Evolutionary conservation across 768 basidiomycete species (phyloP), one percentile per base, ranked within the genome.

Genomic region (Paxillus involutus): DNA sequence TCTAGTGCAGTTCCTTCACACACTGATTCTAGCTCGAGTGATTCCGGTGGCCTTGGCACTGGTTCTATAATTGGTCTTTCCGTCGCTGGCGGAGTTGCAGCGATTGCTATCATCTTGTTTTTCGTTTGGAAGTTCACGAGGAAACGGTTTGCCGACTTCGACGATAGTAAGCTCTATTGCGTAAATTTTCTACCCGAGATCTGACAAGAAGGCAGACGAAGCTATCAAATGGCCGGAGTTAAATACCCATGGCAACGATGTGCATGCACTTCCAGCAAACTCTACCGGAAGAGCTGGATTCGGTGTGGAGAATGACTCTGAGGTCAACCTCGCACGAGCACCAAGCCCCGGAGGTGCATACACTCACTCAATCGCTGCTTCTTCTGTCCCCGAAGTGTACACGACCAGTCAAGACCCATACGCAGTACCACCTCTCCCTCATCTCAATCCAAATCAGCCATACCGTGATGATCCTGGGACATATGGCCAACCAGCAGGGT

Each of bases 211-310:
- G 19, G 44, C 64, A 91, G 89, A 79, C 61, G 89, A 91, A 71
- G 88, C 88, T 17, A 94, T 94, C 72, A 92, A 92, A 71, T 94
- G 91, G 91, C 91, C 91, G 3, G 91, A 94, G 63, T 79, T 92
- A 36, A 90, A 91, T 67, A 71, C 81, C 2, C 89, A 90, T 59
- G 78, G 71, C 32, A 49, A 41, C 26, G 82, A 83, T 57, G 75
- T 79, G 5, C 83, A 86, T 52, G 78, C 89, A 14, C 76, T 91
- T 9, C 89, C 89, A 17, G 82, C 86, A 1, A 75, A 82, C 51
- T 79, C 82, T 53, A 86, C 88, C 1, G 89, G 87, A 54, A 80
- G 86, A 24, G 71, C 87, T 26, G 89, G 89, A 30, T 87, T 89
- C 63, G 75, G 68, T 29, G 57, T 52, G 35, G 88, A 88, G 63